phyloP scores from a whole-genome alignment of 768 basidiomycete species.

The Pulveroboletus sp. region DNA sequence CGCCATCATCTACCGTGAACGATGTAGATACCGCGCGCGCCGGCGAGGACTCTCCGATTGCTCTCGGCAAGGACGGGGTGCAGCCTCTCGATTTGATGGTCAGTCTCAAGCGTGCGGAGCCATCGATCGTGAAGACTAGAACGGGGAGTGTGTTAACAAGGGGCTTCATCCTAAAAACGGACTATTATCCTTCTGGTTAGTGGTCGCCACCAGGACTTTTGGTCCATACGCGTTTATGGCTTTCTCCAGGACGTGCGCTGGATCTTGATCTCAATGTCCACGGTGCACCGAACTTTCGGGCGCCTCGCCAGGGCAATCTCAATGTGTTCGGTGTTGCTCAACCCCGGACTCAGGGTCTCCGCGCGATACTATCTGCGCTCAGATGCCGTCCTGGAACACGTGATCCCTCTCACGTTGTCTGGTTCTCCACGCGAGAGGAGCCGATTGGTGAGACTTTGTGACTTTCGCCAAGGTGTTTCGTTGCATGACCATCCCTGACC shows the following conservation, averaged over 20 bases:
- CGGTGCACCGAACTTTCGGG: conserved; percentile 94
- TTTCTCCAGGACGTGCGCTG: conserved; percentile 65
- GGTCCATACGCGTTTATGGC: conserved; percentile 2
- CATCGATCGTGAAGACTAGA: conserved; percentile 77
- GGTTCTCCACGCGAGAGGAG: conserved; percentile 97
- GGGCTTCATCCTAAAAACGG: conserved; percentile 93
- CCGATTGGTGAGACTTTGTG: conserved; percentile 63
- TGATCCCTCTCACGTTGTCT: conserved; percentile 74
- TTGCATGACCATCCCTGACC: background rate
- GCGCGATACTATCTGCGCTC: conserved; percentile 84
- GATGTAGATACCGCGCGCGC: conserved; percentile 4
- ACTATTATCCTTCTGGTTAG: conserved; percentile 75
- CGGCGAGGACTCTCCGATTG: background rate
- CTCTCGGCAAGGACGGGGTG: conserved; percentile 8
- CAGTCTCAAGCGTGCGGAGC: conserved; percentile 58
- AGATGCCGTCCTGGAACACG: conserved; percentile 61
- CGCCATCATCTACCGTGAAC: conserved; percentile 1
- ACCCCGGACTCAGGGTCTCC: conserved; percentile 86
- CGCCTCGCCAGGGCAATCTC: conserved; percentile 68
- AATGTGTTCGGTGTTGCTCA: conserved; percentile 97
- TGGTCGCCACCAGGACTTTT: conserved; percentile 5
- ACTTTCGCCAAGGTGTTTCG: background rate
- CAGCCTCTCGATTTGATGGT: conserved; percentile 55
- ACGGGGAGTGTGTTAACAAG: conserved; percentile 79
- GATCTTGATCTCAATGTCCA: conserved; percentile 89